Evolutionary conservation across 257 asterid genomes (phyloP).

Genomic region (Lycium ferocissimum): DNA sequence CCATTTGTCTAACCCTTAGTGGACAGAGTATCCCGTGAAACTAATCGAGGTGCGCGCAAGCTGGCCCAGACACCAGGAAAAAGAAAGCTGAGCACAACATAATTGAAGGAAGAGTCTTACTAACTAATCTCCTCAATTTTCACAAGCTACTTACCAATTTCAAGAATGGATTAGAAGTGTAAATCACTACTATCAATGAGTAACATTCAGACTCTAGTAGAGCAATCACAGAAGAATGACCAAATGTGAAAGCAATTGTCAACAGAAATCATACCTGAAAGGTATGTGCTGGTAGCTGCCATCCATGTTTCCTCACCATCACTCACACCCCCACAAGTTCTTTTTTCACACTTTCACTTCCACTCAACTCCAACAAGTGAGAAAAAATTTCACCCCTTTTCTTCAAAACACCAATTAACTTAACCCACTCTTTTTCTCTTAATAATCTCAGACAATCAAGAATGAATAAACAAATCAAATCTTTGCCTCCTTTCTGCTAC

Average conservation of each 20-base stretch:
- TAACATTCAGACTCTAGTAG: not conserved
- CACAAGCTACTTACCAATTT: not conserved
- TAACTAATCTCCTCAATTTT: slow-evolving; percentile 2
- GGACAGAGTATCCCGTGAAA: too few species aligned
- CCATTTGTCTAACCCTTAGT: too few species aligned
- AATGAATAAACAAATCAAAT: not conserved
- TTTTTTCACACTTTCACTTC: slow-evolving; percentile 15
- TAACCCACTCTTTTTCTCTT: not conserved
- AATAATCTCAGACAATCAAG: not conserved
- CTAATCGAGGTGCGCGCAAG: too few species aligned
- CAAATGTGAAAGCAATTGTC: slow-evolving; percentile 12
- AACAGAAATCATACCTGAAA: slow-evolving; percentile 70
- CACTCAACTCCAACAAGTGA: slow-evolving; percentile 36
- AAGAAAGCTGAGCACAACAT: not conserved
- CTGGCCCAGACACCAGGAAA: too few species aligned
- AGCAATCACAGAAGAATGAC: not conserved
- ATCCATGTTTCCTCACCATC: slow-evolving; percentile 99
- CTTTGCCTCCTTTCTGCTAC: slow-evolving; percentile 1
- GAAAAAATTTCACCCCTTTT: not conserved
- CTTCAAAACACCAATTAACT: slow-evolving; percentile 7
- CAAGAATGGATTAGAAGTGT: slow-evolving; percentile 8
- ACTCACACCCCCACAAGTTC: slow-evolving; percentile 34
- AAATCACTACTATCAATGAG: slow-evolving; percentile 10
- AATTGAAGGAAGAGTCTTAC: not conserved
- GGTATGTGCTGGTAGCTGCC: slow-evolving; percentile 98